Evolutionary conservation across 768 basidiomycete genomes (phyloP).

Genomic region (Calocera viscosa): DNA sequence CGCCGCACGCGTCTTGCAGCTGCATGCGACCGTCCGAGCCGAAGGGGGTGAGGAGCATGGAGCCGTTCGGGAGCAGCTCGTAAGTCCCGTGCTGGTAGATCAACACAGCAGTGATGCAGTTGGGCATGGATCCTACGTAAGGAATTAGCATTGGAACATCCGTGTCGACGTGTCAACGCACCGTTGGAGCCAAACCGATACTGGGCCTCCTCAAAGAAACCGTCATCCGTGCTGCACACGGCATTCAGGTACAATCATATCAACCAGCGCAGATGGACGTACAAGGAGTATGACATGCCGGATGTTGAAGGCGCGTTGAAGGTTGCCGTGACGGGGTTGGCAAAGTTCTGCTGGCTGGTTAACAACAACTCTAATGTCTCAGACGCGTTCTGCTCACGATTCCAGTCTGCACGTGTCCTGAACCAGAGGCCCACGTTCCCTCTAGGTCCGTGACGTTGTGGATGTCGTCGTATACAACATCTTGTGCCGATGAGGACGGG

Average conservation of each 20-base stretch:
- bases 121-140: constrained; percentile 56
- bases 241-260: too few relatives aligned
- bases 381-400: constrained; percentile 41
- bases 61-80: constrained; percentile 57
- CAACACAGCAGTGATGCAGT: constrained; percentile 80
- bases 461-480: constrained; percentile 15
- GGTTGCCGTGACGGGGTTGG: constrained; percentile 64
- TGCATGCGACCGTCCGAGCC: constrained; percentile 80
- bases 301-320: constrained; percentile 79
- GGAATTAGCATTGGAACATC: constrained; percentile 8
- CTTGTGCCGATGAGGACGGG: not conserved
- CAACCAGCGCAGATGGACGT: constrained; percentile 30
- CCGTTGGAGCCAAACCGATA: constrained; percentile 86
- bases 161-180: constrained; percentile 25
- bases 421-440: constrained; percentile 84
- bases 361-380: not conserved
- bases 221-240: constrained; percentile 61
- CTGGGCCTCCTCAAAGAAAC: constrained; percentile 78
- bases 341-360: constrained; percentile 49
- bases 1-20: constrained; percentile 86
- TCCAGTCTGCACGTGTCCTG: constrained; percentile 64
- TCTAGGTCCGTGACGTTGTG: constrained; percentile 53
- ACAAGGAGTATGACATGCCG: constrained; percentile 86
- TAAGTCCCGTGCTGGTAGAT: constrained; percentile 85
- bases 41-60: constrained; percentile 59